Conservation (phyloP, 1,139 yeast genomes). For the Diutina scorzettiae region DNA sequence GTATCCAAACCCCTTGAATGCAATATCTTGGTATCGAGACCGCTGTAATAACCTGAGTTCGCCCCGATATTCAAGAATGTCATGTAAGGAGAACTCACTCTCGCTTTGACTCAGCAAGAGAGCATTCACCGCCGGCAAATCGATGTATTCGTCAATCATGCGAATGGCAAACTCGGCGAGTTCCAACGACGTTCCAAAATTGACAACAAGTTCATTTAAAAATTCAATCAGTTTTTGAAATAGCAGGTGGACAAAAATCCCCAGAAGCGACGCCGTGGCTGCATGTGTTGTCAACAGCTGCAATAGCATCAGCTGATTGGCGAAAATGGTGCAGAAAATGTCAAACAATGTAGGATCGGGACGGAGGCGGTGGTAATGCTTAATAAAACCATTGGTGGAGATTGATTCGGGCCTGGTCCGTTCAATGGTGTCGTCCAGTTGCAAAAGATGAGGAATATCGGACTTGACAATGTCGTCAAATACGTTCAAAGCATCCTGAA, state of each 20-base stretch:
- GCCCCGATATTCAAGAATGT: not conserved
- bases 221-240: constrained; percentile 23
- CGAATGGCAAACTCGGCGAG: constrained; percentile 3
- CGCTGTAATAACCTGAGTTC: not conserved
- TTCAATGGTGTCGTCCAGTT: not conserved
- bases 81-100: not conserved
- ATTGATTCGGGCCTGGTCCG: not conserved
- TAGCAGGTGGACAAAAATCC: constrained; percentile 19
- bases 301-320: constrained; percentile 17
- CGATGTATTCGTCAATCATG: not conserved
- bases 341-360: not conserved
- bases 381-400: not conserved
- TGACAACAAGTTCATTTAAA: constrained; percentile 13
- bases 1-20: not conserved
- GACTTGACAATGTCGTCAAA: constrained; percentile 25
- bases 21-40: not conserved
- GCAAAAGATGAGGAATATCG: not conserved
- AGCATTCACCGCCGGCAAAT: not conserved
- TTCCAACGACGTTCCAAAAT: not conserved
- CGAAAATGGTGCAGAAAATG: constrained; percentile 12
- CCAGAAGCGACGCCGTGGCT: constrained; percentile 20
- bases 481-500: constrained; percentile 43
- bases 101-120: not conserved
- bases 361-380: not conserved
- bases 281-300: constrained; percentile 20